Evolutionary conservation across 768 basidiomycete genomes (phyloP).

Genomic region (Multifurca ochricompacta): DNA sequence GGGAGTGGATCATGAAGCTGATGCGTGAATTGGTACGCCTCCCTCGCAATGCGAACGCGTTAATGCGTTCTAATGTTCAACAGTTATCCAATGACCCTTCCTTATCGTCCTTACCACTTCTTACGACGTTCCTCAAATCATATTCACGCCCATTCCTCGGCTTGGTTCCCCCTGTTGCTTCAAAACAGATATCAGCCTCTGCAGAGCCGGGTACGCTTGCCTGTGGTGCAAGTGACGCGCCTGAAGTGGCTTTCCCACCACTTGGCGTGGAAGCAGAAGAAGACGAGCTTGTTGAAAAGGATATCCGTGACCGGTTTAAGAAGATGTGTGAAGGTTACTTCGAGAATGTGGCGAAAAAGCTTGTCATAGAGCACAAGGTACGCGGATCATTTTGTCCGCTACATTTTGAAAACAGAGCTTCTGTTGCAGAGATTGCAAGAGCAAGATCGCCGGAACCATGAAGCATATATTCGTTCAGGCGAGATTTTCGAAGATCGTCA

Average conservation of each 20-base stretch:
- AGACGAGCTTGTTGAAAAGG: slow-evolving; percentile 76
- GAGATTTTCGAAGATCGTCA: slow-evolving; percentile 99
- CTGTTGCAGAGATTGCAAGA: slow-evolving; percentile 81
- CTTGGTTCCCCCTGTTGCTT: slow-evolving; percentile 41
- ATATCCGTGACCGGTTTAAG: slow-evolving; percentile 81
- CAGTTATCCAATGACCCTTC: slow-evolving; percentile 86
- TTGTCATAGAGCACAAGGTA: slow-evolving; percentile 87
- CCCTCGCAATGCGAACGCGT: not conserved
- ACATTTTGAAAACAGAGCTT: not conserved
- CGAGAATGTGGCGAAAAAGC: slow-evolving; percentile 83
- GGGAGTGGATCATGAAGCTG: slow-evolving; percentile 85
- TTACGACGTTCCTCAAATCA: slow-evolving; percentile 90
- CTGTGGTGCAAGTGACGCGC: slow-evolving; percentile 22
- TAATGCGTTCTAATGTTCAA: slow-evolving; percentile 8
- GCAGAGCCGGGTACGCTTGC: slow-evolving; percentile 53
- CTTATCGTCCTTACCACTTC: slow-evolving; percentile 79
- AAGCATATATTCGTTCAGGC: slow-evolving; percentile 98
- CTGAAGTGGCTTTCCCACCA: slow-evolving; percentile 31
- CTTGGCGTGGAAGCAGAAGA: slow-evolving; percentile 38
- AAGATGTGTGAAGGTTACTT: slow-evolving; percentile 93
- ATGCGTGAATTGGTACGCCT: slow-evolving; percentile 73
- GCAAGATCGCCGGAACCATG: slow-evolving; percentile 93
- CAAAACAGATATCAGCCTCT: slow-evolving; percentile 51
- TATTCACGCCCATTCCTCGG: slow-evolving; percentile 86
- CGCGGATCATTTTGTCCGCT: slow-evolving; percentile 18